These are phyloP conservation scores for Gymnopilus junonius DNA, from an alignment of 768 basidiomycete species.

Conservation along the genomic window DNA sequence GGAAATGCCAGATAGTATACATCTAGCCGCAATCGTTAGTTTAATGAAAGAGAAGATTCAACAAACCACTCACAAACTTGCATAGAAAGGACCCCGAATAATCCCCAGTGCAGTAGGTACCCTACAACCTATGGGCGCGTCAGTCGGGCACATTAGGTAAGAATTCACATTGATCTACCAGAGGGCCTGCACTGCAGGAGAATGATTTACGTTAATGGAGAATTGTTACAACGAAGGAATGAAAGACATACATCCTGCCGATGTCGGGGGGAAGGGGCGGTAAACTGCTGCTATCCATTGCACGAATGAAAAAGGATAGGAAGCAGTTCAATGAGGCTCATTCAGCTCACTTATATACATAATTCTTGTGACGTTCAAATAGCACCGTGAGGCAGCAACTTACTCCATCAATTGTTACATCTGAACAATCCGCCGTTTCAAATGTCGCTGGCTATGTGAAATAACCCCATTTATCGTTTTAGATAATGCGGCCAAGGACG, in stretches of 20 bases:
- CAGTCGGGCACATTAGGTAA: not conserved
- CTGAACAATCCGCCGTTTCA: not conserved
- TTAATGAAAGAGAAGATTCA: not conserved
- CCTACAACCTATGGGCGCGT: conserved; percentile 27
- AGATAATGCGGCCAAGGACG: not conserved
- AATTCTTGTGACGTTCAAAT: not conserved
- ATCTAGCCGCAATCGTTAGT: conserved; percentile 17
- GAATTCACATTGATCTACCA: not conserved
- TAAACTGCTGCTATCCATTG: not conserved
- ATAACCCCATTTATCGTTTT: not conserved
- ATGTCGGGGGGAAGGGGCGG: conserved; percentile 8
- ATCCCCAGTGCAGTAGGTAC: conserved; percentile 32
- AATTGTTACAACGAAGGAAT: not conserved
- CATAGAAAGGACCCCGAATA: conserved; percentile 32
- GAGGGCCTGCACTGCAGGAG: conserved; percentile 5
- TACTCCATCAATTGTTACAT: not conserved
- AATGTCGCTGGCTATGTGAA: not conserved
- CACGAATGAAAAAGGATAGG: not conserved
- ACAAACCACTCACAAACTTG: conserved; percentile 32
- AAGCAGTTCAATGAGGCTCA: not conserved
- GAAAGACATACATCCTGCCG: conserved; percentile 4
- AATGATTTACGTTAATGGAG: not conserved
- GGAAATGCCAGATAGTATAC: conserved; percentile 38
- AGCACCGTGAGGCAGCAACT: not conserved
- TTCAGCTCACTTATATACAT: not conserved